Evolutionary conservation across 495 filamentous ascomycete species (phyloP), one percentile per base, ranked within the genome.

Genomic region (Penicillium turbatum): DNA sequence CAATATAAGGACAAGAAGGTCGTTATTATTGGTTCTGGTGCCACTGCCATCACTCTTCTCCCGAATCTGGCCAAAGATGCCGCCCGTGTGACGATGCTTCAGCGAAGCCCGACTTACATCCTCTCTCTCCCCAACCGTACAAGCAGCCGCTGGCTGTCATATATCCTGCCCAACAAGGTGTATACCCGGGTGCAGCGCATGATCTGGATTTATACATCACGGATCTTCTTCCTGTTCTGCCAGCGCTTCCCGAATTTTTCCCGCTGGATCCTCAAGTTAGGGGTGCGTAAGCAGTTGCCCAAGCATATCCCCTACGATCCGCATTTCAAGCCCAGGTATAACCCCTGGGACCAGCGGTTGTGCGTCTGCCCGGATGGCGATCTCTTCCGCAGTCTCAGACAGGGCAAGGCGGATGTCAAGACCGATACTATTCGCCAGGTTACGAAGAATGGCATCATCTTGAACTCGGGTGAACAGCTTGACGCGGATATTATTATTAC

Each of bases 401-500:
- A 61, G 0, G 80, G 82, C 17, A 82, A 82, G 49, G 78, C 78
- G 2, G 71, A 78, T 37, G 71, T 92, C n/a, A 78, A 81, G 5
- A 92, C 88, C 0, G 86, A 83, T 35, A 76, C 68, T 12, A 88
- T 92, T 67, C 71, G 80, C n/a, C 74, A 72, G 0, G 81, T 92
- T 8, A 85, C 80, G 0, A 65, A 71, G 17, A 72, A 76, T 11
- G 78, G 81, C 1, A 83, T 92, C 51, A 55, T 66, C 15, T 76
- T 89, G 17, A 65, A 73, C 27, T 78, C 77, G 0, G 87, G 84
- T 15, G 73, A 79, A 41, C 64, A 62, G 0, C 60, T 91, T 3
- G 72, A 82, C 1, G 81, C 85, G 0, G 86, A 92, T 67, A 82
- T 87, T 59, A 86, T 92, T 62, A 68, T 91, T 54, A 87, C 86